phyloP scores from a whole-genome alignment of 768 basidiomycete species.

The Holtermannia corniformis region DNA sequence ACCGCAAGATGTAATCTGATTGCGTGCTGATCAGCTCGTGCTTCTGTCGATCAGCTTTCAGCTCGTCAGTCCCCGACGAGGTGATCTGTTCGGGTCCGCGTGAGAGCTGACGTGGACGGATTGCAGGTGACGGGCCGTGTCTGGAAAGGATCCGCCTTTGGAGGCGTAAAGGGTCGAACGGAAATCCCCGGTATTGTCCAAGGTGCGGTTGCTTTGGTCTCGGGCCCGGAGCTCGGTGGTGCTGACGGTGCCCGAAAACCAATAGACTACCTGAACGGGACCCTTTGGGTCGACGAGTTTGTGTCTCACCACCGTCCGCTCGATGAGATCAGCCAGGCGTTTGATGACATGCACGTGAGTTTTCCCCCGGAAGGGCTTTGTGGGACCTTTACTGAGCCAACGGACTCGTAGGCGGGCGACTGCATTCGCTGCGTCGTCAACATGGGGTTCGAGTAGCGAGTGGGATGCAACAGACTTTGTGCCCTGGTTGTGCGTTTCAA shows the following conservation, averaged over 20 bases:
- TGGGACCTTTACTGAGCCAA: no score
- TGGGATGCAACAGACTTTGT: not conserved
- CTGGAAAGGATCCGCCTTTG: constrained; percentile 93
- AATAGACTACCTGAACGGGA: constrained; percentile 42
- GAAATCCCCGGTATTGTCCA: constrained; percentile 90
- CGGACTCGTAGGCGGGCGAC: constrained; percentile 54
- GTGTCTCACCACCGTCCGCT: constrained; percentile 76
- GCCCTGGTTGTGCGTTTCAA: no score
- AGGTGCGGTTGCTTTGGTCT: constrained; percentile 46
- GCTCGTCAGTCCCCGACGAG: constrained; percentile 65
- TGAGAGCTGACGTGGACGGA: not conserved
- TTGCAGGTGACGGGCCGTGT: constrained; percentile 35
- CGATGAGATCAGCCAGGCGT: constrained; percentile 71
- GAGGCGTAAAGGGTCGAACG: constrained; percentile 94
- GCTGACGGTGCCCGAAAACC: not conserved
- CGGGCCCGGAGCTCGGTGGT: not conserved
- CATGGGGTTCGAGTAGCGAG: constrained; percentile 49
- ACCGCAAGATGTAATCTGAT: not conserved
- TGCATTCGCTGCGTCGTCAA: constrained; percentile 95
- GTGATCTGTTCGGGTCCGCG: not conserved
- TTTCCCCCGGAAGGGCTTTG: no score
- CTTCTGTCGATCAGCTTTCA: constrained; percentile 42
- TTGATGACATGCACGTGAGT: constrained; percentile 94
- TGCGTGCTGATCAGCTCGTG: not conserved
- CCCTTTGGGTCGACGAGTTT: constrained; percentile 71